Evolutionary conservation across 1,284 basidiomycete species (phyloP).

Genomic region (Ceratorhiza oryzae-sativae): DNA sequence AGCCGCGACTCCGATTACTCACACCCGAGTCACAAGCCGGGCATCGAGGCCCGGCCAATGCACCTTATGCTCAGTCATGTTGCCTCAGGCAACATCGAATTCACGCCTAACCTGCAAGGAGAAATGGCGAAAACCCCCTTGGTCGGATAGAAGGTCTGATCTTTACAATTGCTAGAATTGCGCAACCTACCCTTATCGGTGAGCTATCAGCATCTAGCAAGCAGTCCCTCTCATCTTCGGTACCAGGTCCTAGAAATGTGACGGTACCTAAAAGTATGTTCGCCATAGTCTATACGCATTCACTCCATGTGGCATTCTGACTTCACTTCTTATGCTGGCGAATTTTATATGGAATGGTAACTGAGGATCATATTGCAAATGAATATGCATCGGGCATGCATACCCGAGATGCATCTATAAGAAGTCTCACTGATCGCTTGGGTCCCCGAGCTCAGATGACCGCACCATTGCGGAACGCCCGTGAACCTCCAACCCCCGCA

Average conservation of each 20-base stretch:
- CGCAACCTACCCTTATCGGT: no score
- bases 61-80: background rate
- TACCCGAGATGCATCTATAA: slow-evolving; percentile 16
- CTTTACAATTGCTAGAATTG: no score
- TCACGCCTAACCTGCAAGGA: background rate
- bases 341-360: background rate
- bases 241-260: no score
- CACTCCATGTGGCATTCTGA: no score
- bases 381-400: background rate
- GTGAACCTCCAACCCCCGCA: slow-evolving; percentile 2
- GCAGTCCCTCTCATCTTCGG: no score
- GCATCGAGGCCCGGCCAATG: background rate
- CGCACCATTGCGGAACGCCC: no score
- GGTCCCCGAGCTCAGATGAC: background rate
- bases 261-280: no score
- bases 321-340: background rate
- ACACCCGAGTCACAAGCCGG: background rate
- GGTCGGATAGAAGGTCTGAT: no score
- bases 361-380: background rate
- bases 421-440: background rate
- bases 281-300: no score
- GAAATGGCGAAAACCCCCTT: background rate
- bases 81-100: background rate
- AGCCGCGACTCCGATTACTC: background rate
- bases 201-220: no score